These are phyloP conservation scores for Trichophyton schoenleinii DNA, from an alignment of 2,329 filamentous ascomycete species.

Conservation along the genomic window DNA sequence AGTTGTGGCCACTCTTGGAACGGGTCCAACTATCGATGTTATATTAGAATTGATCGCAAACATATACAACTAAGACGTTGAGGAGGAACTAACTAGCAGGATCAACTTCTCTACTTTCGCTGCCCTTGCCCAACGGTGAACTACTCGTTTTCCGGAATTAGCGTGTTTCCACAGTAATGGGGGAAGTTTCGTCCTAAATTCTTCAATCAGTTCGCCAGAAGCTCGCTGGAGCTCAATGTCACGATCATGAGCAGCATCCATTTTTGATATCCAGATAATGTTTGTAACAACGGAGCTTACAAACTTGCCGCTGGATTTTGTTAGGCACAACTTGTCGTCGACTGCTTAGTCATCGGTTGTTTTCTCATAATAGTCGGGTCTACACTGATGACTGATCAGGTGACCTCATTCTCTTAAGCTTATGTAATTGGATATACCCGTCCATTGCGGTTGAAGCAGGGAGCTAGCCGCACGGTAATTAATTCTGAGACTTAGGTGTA, in stretches of 20 bases:
- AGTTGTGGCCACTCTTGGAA: constrained; percentile 95
- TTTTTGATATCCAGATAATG: constrained; percentile 12
- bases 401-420: too few relatives aligned
- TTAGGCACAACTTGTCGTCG: too few relatives aligned
- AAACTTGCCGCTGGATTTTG: too few relatives aligned
- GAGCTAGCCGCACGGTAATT: too few relatives aligned
- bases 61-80: constrained; percentile 4
- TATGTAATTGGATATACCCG: too few relatives aligned
- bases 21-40: constrained; percentile 50
- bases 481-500: too few relatives aligned
- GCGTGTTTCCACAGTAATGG: constrained; percentile 30
- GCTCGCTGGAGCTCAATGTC: constrained; percentile 37
- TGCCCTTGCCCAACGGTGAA: constrained; percentile 28
- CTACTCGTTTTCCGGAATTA: constrained; percentile 17
- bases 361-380: too few relatives aligned
- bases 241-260: constrained; percentile 35
- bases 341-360: too few relatives aligned
- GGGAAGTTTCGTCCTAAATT: constrained; percentile 32
- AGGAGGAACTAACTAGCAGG: constrained; percentile 24
- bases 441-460: too few relatives aligned
- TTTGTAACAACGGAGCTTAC: background rate
- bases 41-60: background rate
- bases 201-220: constrained; percentile 32
- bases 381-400: too few relatives aligned
- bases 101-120: constrained; percentile 29